phyloP scores from a whole-genome alignment of 169 alveolate genomes.

The Babesia divergens region DNA sequence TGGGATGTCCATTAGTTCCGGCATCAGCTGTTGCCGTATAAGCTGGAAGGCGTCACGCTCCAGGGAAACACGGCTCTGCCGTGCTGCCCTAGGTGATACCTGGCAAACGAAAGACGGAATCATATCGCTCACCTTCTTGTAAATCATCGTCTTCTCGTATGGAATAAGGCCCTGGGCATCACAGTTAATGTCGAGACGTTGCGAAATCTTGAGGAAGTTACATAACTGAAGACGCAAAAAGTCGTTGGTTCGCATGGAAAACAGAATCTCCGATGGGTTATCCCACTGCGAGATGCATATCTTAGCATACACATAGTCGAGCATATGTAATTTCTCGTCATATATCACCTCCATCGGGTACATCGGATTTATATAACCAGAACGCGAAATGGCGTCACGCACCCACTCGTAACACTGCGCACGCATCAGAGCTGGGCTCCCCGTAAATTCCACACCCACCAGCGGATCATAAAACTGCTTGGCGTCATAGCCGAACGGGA shows the following conservation, averaged over 20 bases:
- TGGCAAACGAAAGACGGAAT: slow-evolving; percentile 3
- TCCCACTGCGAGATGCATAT: slow-evolving; percentile 25
- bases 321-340: slow-evolving; percentile 10
- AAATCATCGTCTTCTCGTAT: slow-evolving; percentile 27
- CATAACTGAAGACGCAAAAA: slow-evolving; percentile 31
- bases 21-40: slow-evolving; percentile 19
- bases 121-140: slow-evolving; percentile 15
- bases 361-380: slow-evolving; percentile 19
- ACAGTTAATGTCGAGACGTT: slow-evolving; percentile 6
- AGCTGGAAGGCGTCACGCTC: slow-evolving; percentile 27
- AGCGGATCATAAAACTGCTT: slow-evolving; percentile 25
- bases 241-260: slow-evolving; percentile 41
- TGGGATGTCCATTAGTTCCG: slow-evolving; percentile 17
- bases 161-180: slow-evolving; percentile 31
- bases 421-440: slow-evolving; percentile 28
- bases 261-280: slow-evolving; percentile 31
- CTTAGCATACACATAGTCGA: slow-evolving; percentile 48
- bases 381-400: slow-evolving; percentile 8
- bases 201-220: slow-evolving; percentile 14
- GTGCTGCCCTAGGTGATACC: neutral
- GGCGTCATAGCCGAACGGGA: slow-evolving; percentile 33
- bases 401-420: slow-evolving; percentile 42
- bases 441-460: slow-evolving; percentile 19
- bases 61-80: slow-evolving; percentile 21
- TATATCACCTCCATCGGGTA: slow-evolving; percentile 12